Evolutionary conservation across 179 eudicot species (phyloP).

Genomic region (Silene vulgaris): DNA sequence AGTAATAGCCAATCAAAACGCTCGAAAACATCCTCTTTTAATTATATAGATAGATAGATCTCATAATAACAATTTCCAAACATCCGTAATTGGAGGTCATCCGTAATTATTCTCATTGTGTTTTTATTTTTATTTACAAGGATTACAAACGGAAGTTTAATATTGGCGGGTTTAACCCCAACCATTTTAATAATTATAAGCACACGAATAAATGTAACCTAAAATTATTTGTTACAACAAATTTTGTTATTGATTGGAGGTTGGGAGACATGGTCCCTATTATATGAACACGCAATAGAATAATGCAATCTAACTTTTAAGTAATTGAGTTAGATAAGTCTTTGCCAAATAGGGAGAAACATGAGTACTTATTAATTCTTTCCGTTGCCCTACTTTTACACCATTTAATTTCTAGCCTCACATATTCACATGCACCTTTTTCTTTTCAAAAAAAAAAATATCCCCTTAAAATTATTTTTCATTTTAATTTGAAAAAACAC

Average conservation of each 20-base stretch:
- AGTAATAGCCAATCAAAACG: no score
- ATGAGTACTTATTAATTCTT: neutral
- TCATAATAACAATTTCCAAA: no score
- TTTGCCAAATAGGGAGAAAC: conserved; percentile 14
- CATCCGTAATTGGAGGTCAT: no score
- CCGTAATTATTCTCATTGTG: neutral
- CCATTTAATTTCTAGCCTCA: conserved; percentile 8
- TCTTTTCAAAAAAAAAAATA: neutral
- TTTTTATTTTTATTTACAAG: no score
- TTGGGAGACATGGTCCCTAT: conserved; percentile 20
- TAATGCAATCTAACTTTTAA: neutral
- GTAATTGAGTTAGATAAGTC: conserved; percentile 3
- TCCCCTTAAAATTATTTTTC: neutral
- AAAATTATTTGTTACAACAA: neutral
- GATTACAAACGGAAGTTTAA: no score
- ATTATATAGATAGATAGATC: no score
- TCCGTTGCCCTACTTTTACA: neutral
- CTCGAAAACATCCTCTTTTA: no score
- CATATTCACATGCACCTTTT: conserved; percentile 10
- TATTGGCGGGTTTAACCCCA: neutral
- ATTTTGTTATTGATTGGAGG: conserved; percentile 7
- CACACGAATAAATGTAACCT: neutral
- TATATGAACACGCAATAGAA: neutral
- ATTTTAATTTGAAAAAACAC: neutral
- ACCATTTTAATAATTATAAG: neutral